A percentile compares a stretch with the other conserved stretches of the same genome.
phyloP scores from a whole-genome alignment of 495 filamentous ascomycete genomes.

The Aspergillus avenaceus region DNA sequence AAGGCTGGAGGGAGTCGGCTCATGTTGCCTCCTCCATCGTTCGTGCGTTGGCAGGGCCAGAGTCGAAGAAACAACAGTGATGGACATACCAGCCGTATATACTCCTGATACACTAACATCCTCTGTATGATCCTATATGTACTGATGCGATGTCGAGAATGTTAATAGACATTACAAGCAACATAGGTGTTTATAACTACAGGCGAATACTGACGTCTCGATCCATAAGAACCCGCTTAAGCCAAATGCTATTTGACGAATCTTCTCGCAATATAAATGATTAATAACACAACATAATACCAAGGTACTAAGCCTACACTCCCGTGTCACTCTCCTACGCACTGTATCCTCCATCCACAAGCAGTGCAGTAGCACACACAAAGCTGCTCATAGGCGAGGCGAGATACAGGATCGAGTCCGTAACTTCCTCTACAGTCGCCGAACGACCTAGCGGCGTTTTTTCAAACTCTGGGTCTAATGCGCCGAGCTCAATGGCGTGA shows the following conservation, averaged over 20 bases:
- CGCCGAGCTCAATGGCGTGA: slow-evolving; percentile 1
- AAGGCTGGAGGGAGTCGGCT: slow-evolving; percentile 56
- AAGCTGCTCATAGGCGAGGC: slow-evolving; percentile 42
- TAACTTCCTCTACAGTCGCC: slow-evolving; percentile 59
- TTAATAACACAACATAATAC: too few relatives aligned
- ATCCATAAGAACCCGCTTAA: too few relatives aligned
- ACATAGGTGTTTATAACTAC: too few relatives aligned
- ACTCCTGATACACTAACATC: not conserved
- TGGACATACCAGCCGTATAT: not conserved
- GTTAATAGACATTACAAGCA: too few relatives aligned
- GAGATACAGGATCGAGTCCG: slow-evolving; percentile 64
- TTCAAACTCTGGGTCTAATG: slow-evolving; percentile 9
- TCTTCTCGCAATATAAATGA: too few relatives aligned
- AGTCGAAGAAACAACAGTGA: slow-evolving; percentile 58
- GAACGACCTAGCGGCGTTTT: slow-evolving; percentile 55
- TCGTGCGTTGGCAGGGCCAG: slow-evolving; percentile 38
- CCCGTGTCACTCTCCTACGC: slow-evolving; percentile 10
- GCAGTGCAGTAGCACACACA: slow-evolving; percentile 21
- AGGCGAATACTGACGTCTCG: too few relatives aligned
- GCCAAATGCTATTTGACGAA: too few relatives aligned
- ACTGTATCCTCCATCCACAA: slow-evolving; percentile 18
- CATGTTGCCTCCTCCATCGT: slow-evolving; percentile 55
- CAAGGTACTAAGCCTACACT: too few relatives aligned
- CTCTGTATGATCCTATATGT: too few relatives aligned
- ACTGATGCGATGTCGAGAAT: too few relatives aligned